Base-by-base conservation (phyloP, 2,329 filamentous ascomycete species). In the Fusarium goolgardi region DNA sequence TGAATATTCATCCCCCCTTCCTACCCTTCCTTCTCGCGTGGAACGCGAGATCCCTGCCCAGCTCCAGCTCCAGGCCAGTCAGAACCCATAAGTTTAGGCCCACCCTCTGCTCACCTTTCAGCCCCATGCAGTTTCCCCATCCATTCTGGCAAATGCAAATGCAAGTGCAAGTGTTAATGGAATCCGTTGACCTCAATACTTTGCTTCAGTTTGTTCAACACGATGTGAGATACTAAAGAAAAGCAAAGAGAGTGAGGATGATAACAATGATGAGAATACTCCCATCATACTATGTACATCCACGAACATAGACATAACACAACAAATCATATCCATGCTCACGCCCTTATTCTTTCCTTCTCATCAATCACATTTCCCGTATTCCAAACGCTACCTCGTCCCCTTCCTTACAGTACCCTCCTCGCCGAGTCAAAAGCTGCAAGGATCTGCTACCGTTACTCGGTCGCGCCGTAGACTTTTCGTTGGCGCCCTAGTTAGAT, bases 381-480 rank as follows among this genome's bases (percentile, higher is more conserved):
- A 63, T 67, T 52, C 44, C 67, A 67, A 49, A 61, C 60, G 55
- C 56, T 67, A 61, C 57, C 56, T 55, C 63, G 55, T 65, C 67
- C 66, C 69, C 47, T 10, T 29, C 27, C 27, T 29, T 29, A 29
- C 27, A 29, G 27, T 29, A 29, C 27, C 27, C 27, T 59, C 49
- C 41, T 45, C 32, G 39, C 59, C 54, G 54, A 67, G 63, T 64
- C 62, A 68, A 69, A 67, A 63, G 59, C 59, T 68, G 62, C 66
- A 72, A 69, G 65, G 63, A 63, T 66, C 57, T 66, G 41, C 62
- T 63, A 68, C 58, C 55, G 66, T 65, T 50, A 73, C 64, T 73
- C 71, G 64, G 71, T 51, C 67, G 64, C 58, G 67, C 71, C 71
- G 69, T 71, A 71, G 59, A 70, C 59, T 70, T 73, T 67, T 67